Conservation (phyloP, 352 stramenopile species). For the Globisporangium sylvaticum region DNA sequence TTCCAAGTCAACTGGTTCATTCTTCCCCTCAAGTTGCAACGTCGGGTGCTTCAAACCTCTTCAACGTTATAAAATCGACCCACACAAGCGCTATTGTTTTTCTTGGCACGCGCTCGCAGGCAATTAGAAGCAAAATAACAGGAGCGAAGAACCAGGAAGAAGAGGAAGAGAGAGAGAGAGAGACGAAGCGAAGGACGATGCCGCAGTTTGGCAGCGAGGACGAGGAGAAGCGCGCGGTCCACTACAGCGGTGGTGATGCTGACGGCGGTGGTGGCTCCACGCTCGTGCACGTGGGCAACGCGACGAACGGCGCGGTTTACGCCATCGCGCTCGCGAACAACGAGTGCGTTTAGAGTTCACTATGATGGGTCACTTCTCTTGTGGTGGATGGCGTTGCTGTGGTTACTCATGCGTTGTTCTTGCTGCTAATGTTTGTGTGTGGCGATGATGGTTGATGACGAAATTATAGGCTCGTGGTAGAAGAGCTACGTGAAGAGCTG, state of each 20-base stretch:
- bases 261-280: constrained; percentile 3
- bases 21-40: not conserved
- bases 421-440: not conserved
- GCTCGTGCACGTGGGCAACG: constrained; percentile 46
- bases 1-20: not conserved
- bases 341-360: constrained; percentile 36
- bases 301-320: constrained; percentile 37
- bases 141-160: not conserved
- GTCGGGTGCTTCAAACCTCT: not conserved
- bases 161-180: not conserved
- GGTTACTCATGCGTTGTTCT: not conserved
- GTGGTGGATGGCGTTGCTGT: not conserved
- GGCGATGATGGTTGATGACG: constrained; percentile 5
- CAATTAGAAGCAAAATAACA: not conserved
- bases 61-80: constrained; percentile 1
- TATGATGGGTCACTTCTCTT: not conserved
- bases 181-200: constrained; percentile 8
- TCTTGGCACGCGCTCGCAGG: not conserved
- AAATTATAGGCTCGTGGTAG: constrained; percentile 48
- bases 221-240: constrained; percentile 14
- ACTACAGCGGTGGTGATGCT: not conserved
- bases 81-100: not conserved
- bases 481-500: constrained; percentile 67
- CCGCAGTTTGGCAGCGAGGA: constrained; percentile 21
- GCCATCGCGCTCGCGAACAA: constrained; percentile 31